phyloP scores from a whole-genome alignment of 2,329 filamentous ascomycete genomes.

The Claviceps paspali region DNA sequence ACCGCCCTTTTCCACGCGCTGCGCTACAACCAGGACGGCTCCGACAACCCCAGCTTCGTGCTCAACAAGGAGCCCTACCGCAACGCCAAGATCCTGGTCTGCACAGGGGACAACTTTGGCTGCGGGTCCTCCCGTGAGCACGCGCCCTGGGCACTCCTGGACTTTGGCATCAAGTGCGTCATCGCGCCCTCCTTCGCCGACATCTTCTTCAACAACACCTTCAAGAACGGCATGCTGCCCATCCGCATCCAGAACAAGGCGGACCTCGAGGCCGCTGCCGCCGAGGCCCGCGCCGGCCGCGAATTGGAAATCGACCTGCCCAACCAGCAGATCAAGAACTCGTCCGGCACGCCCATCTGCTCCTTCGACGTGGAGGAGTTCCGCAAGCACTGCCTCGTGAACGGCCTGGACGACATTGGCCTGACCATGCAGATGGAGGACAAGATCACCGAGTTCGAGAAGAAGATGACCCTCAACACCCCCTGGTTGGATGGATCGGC shows the following conservation, averaged over 20 bases:
- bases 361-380: slow-evolving; percentile 84
- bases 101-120: slow-evolving; percentile 86
- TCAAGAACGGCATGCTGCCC: slow-evolving; percentile 98
- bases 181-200: slow-evolving; percentile 63
- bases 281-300: slow-evolving; percentile 60
- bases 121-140: slow-evolving; percentile 89
- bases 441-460: slow-evolving; percentile 75
- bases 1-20: slow-evolving; percentile 74
- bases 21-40: slow-evolving; percentile 59
- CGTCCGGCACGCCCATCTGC: slow-evolving; percentile 56
- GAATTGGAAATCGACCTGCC: slow-evolving; percentile 85
- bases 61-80: slow-evolving; percentile 85
- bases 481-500: slow-evolving; percentile 84
- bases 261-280: slow-evolving; percentile 54
- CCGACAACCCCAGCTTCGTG: slow-evolving; percentile 67
- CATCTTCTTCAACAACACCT: slow-evolving; percentile 99
- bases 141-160: slow-evolving; percentile 89
- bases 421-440: slow-evolving; percentile 85
- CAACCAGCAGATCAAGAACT: slow-evolving; percentile 68
- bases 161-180: slow-evolving; percentile 89
- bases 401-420: slow-evolving; percentile 91
- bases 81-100: slow-evolving; percentile 73
- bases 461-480: slow-evolving; percentile 57
- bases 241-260: slow-evolving; percentile 55
- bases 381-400: slow-evolving; percentile 83